Percentiles rank a stretch among this genome's conserved stretches.
Conservation (phyloP, 169 alveolate species). For the Miamiensis avidus region DNA sequence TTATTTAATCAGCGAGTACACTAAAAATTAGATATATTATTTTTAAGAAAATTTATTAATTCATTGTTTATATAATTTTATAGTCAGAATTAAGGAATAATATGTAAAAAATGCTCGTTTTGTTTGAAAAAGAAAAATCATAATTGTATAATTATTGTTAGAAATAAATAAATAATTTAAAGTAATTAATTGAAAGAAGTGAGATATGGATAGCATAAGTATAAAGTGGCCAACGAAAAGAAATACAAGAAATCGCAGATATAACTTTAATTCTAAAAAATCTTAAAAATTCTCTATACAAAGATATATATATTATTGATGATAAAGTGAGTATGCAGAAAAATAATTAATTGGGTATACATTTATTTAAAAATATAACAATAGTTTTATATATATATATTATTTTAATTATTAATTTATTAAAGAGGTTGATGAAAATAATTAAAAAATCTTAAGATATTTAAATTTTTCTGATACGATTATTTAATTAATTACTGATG, state of each 20-base stretch:
- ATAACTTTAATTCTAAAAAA: neutral
- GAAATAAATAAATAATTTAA: no score
- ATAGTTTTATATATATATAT: no score
- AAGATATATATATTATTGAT: neutral
- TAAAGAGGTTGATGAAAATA: neutral
- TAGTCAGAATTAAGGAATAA: neutral
- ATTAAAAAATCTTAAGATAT: neutral
- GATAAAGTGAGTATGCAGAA: neutral
- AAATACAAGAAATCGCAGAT: neutral
- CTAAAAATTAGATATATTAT: no score
- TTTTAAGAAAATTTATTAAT: no score
- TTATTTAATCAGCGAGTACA: neutral
- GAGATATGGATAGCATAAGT: neutral
- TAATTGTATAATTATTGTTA: neutral
- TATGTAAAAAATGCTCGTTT: neutral
- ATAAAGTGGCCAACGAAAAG: neutral
- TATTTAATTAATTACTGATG: neutral
- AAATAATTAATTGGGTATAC: no score
- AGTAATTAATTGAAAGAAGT: neutral
- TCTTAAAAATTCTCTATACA: neutral
- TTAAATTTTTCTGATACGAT: no score
- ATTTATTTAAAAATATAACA: no score
- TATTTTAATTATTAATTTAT: no score
- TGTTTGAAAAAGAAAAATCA: neutral
- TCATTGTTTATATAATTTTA: no score